phyloP scores from a whole-genome alignment of 1,284 basidiomycete genomes.

The Megacollybia platyphylla region DNA sequence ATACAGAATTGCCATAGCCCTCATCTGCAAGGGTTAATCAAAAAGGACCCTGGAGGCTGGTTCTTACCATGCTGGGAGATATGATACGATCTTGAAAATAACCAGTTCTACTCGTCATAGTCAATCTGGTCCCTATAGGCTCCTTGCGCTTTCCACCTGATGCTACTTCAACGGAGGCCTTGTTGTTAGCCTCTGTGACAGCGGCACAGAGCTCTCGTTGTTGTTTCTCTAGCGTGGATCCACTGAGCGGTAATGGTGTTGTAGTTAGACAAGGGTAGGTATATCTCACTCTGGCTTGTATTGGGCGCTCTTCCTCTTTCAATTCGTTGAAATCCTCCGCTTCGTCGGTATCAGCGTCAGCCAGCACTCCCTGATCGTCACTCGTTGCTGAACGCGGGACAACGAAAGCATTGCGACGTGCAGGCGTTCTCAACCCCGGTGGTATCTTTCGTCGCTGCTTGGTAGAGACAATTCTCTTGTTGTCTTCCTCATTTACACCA shows the following conservation, averaged over 20 bases:
- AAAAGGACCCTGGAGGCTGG: slow-evolving; percentile 1
- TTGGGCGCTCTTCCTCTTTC: slow-evolving; percentile 47
- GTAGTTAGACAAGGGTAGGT: slow-evolving; percentile 21
- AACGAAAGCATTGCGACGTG: slow-evolving; percentile 9
- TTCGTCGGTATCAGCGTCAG: slow-evolving; percentile 41
- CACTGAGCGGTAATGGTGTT: slow-evolving; percentile 10
- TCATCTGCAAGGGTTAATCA: slow-evolving; percentile 51
- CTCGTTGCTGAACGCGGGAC: slow-evolving; percentile 1
- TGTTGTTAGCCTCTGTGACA: slow-evolving; percentile 32
- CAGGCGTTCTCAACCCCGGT: slow-evolving; percentile 10
- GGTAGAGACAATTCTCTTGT: slow-evolving; percentile 8
- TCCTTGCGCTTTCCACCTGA: slow-evolving; percentile 23
- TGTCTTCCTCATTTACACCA: slow-evolving; percentile 20
- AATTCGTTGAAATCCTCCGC: slow-evolving; percentile 27
- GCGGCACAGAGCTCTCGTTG: slow-evolving; percentile 37
- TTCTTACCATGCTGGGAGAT: slow-evolving; percentile 79
- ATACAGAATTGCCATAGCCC: slow-evolving; percentile 96
- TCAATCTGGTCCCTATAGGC: slow-evolving; percentile 74
- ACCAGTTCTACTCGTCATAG: slow-evolving; percentile 92
- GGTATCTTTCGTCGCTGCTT: slow-evolving; percentile 11
- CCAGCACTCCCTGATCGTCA: slow-evolving; percentile 29
- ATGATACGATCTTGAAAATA: slow-evolving; percentile 91
- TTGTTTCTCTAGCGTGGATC: slow-evolving; percentile 27
- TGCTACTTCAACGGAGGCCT: slow-evolving; percentile 21
- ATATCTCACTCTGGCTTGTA: slow-evolving; percentile 49